Conservation (phyloP, 2,329 filamentous ascomycete genomes). For the Neonectria ditissima region DNA sequence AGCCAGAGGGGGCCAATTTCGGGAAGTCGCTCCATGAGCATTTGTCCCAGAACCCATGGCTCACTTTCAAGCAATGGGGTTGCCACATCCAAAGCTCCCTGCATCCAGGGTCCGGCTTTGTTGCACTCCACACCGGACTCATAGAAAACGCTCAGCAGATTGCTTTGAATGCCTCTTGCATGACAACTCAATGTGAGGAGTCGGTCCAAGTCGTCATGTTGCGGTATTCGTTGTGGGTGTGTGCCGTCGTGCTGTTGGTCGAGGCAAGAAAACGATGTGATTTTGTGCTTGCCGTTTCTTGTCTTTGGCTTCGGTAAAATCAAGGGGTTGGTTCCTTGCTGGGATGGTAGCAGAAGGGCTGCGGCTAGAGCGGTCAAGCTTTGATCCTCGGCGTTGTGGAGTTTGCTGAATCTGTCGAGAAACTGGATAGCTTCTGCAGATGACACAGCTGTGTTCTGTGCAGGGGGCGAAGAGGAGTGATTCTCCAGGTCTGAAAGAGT, state of each 20-base stretch:
- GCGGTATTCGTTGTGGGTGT: background rate
- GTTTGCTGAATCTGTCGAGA: slow-evolving; percentile 18
- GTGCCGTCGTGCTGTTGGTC: too few species aligned
- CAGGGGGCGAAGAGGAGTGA: background rate
- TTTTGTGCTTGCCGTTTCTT: too few species aligned
- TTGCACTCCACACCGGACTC: slow-evolving; percentile 5
- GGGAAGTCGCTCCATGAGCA: slow-evolving; percentile 11
- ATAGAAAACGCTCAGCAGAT: background rate
- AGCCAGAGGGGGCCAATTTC: slow-evolving; percentile 8
- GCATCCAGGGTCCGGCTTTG: slow-evolving; percentile 4
- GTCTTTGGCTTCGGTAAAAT: background rate
- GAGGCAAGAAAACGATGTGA: too few species aligned
- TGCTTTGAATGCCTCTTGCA: background rate
- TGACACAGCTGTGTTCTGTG: background rate
- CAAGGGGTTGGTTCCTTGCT: background rate
- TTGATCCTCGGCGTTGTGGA: slow-evolving; percentile 13
- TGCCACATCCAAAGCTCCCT: background rate
- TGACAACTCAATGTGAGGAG: slow-evolving; percentile 12
- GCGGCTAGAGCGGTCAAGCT: slow-evolving; percentile 5
- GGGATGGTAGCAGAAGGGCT: slow-evolving; percentile 11
- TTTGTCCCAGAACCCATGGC: slow-evolving; percentile 8
- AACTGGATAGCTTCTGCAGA: slow-evolving; percentile 5
- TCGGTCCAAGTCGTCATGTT: background rate
- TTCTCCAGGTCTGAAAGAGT: background rate
- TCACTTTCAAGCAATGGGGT: background rate